phyloP scores from a whole-genome alignment of 352 stramenopile genomes.

The Thraustochytrium striatum region DNA sequence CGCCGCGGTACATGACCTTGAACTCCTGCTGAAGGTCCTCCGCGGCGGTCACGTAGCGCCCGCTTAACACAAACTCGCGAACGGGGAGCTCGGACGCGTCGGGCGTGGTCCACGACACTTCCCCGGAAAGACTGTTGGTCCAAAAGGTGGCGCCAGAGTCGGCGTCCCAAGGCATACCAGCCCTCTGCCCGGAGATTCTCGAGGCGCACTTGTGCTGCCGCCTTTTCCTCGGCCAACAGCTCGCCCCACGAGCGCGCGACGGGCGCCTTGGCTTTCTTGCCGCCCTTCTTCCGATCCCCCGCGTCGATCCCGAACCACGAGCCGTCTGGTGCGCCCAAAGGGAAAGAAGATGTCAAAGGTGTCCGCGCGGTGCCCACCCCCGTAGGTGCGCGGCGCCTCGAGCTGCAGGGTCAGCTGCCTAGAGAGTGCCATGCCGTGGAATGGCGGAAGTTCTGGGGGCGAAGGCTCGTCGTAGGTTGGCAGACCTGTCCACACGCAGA shows the following conservation, averaged over 20 bases:
- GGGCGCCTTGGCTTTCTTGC: neutral
- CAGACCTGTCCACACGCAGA: neutral
- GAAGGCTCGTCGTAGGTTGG: neutral
- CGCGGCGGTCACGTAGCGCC: neutral
- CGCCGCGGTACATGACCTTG: slow-evolving; percentile 6
- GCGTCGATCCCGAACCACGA: slow-evolving; percentile 30
- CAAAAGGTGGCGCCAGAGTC: neutral
- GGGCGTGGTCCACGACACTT: neutral
- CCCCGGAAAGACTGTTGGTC: neutral
- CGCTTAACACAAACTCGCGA: neutral
- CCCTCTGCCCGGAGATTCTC: slow-evolving; percentile 7
- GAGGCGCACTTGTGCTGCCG: no score
- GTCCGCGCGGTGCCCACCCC: neutral
- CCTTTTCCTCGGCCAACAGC: neutral
- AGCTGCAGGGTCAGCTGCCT: neutral
- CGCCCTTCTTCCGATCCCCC: neutral
- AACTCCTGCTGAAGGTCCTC: slow-evolving; percentile 21
- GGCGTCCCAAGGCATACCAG: no score
- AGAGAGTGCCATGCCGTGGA: neutral
- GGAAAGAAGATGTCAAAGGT: slow-evolving; percentile 24
- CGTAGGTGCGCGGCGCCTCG: neutral
- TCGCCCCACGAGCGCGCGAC: neutral
- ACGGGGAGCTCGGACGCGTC: neutral
- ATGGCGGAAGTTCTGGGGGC: neutral
- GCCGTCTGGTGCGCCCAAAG: neutral